Percentiles rank a stretch among this genome's conserved stretches.
Conservation (phyloP, 257 asterid species). For the Buddleja alternifolia region DNA sequence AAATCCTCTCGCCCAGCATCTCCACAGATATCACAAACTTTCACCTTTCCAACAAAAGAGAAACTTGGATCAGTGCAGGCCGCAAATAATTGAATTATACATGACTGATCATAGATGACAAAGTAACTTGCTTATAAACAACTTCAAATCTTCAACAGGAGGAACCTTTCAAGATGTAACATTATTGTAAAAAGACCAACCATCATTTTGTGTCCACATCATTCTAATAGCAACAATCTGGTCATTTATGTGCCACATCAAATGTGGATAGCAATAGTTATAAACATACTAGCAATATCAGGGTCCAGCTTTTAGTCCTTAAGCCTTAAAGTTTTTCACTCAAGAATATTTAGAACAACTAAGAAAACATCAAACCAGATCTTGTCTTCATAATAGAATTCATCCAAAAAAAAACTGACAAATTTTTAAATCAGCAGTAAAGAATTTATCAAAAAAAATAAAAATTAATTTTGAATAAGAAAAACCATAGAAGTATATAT, state of each 20-base stretch:
- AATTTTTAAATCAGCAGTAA: not conserved
- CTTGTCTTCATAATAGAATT: not conserved
- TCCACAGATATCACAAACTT: slow-evolving; percentile 97
- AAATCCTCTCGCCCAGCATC: slow-evolving; percentile 91
- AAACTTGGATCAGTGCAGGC: slow-evolving; percentile 26
- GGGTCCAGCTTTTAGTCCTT: slow-evolving; percentile 1
- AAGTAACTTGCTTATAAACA: slow-evolving; percentile 16
- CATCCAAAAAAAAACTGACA: not conserved
- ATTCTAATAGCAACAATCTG: slow-evolving; percentile 16
- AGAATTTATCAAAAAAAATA: not conserved
- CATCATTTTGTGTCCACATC: not conserved
- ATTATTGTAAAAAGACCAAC: slow-evolving; percentile 7
- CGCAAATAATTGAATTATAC: not conserved
- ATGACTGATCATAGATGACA: slow-evolving; percentile 14
- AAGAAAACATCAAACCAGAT: not conserved
- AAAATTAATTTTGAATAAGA: not conserved
- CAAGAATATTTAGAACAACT: not conserved
- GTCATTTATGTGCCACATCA: not conserved
- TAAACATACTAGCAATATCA: slow-evolving; percentile 14
- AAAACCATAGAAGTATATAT: slow-evolving; percentile 2
- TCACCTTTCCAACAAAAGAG: slow-evolving; percentile 58
- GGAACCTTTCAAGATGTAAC: slow-evolving; percentile 6
- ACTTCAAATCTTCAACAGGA: slow-evolving; percentile 17
- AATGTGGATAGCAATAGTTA: not conserved
- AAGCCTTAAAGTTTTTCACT: not conserved